Conservation (phyloP, 2,329 filamentous ascomycete species). For the Aspergillus eucalypticola region DNA sequence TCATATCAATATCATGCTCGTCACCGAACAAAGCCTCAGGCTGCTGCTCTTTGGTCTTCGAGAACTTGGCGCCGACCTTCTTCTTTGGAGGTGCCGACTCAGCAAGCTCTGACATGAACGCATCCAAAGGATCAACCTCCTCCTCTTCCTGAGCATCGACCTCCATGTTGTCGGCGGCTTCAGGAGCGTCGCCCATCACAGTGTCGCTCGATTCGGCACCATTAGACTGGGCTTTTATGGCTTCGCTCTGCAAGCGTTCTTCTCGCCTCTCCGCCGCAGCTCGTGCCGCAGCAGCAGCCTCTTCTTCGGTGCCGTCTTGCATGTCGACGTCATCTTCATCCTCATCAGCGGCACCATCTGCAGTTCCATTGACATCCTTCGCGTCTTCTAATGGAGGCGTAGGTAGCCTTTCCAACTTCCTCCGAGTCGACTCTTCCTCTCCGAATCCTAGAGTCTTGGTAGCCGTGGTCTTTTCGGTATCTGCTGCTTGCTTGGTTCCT, state of each 20-base stretch:
- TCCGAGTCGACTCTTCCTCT: conserved; percentile 81
- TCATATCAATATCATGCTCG: conserved; percentile 68
- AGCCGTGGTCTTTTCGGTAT: conserved; percentile 64
- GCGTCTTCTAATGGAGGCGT: conserved; percentile 67
- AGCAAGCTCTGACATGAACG: conserved; percentile 81
- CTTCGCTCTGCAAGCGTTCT: conserved; percentile 58
- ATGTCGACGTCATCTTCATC: conserved; percentile 75
- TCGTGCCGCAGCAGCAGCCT: conserved; percentile 79
- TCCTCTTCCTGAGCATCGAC: conserved; percentile 42
- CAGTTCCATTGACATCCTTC: conserved; percentile 59
- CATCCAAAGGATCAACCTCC: conserved; percentile 87
- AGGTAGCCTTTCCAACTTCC: conserved; percentile 89
- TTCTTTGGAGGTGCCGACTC: conserved; percentile 52
- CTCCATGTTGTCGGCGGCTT: conserved; percentile 42
- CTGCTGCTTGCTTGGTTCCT: conserved; percentile 63
- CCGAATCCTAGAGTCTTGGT: conserved; percentile 81
- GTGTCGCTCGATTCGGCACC: conserved; percentile 50
- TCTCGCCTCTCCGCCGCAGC: conserved; percentile 83
- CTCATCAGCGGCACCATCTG: conserved; percentile 57
- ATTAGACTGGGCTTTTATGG: conserved; percentile 34
- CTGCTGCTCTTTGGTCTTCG: conserved; percentile 59
- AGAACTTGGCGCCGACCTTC: conserved; percentile 34
- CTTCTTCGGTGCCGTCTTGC: conserved; percentile 81
- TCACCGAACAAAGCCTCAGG: conserved; percentile 88
- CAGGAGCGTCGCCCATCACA: conserved; percentile 45